Conservation (phyloP, 768 basidiomycete genomes). For the Piloderma croceum region DNA sequence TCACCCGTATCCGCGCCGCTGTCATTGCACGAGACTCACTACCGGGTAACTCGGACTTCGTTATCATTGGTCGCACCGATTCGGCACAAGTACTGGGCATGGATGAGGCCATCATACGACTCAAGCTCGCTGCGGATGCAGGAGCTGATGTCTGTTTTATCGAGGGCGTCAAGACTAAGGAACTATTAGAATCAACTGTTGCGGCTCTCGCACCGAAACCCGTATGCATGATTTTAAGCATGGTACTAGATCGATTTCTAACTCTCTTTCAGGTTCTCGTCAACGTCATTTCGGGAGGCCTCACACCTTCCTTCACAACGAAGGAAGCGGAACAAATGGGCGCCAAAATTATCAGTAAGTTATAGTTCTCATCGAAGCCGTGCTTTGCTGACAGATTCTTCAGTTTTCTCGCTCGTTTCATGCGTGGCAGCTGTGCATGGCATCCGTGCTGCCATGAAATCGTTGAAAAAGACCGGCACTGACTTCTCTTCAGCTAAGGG, state of each 20-base stretch:
- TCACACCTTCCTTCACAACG: constrained; percentile 69
- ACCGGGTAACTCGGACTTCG: constrained; percentile 71
- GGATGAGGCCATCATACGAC: constrained; percentile 64
- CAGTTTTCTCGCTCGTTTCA: constrained; percentile 73
- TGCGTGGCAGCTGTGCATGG: constrained; percentile 74
- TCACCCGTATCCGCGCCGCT: constrained; percentile 71
- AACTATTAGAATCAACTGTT: constrained; percentile 59
- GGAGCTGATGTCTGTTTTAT: constrained; percentile 82
- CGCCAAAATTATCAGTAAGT: constrained; percentile 73
- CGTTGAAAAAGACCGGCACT: constrained; percentile 72
- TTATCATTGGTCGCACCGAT: constrained; percentile 73
- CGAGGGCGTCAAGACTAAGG: constrained; percentile 67
- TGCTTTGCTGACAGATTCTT: background rate
- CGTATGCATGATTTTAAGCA: constrained; percentile 26
- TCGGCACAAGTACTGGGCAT: constrained; percentile 75
- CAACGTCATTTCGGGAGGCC: constrained; percentile 73
- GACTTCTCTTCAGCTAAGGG: constrained; percentile 50
- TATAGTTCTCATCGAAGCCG: background rate
- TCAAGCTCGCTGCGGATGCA: constrained; percentile 65
- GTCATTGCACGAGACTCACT: constrained; percentile 72
- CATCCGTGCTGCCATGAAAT: constrained; percentile 72
- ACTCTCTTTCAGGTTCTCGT: constrained; percentile 48
- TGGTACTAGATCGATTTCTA: background rate
- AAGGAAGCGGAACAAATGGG: constrained; percentile 64
- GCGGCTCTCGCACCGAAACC: constrained; percentile 67